These are phyloP conservation scores for Colletotrichum musicola DNA, from an alignment of 2,329 filamentous ascomycete species.

Conservation along the genomic window DNA sequence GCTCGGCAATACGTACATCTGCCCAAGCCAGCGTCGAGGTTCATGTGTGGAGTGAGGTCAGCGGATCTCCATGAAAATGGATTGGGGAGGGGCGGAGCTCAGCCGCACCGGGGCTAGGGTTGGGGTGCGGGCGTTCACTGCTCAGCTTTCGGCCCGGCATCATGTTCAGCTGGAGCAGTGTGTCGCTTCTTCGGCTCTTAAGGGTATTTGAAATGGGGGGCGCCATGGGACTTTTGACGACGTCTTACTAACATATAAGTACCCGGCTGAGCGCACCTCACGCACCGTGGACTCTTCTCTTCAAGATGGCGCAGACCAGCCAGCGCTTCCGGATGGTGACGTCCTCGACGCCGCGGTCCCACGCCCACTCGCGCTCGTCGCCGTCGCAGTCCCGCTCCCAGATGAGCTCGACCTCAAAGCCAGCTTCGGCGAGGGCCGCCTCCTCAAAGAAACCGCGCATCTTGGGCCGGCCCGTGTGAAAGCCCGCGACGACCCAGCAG, in stretches of 20 bases:
- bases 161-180: slow-evolving; percentile 15
- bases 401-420: slow-evolving; percentile 73
- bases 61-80: slow-evolving; percentile 12
- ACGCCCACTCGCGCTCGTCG: slow-evolving; percentile 69
- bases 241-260: slow-evolving; percentile 10
- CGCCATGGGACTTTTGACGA: neutral
- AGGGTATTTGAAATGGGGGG: slow-evolving; percentile 2
- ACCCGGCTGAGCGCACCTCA: slow-evolving; percentile 2
- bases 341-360: slow-evolving; percentile 72
- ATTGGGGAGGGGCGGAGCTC: slow-evolving; percentile 12
- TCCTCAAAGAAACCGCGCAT: slow-evolving; percentile 74
- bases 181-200: neutral
- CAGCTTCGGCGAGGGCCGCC: slow-evolving; percentile 58
- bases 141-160: neutral
- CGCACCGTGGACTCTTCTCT: slow-evolving; percentile 44
- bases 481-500: slow-evolving; percentile 76
- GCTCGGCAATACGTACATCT: slow-evolving; percentile 1
- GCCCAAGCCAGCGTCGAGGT: slow-evolving; percentile 1
- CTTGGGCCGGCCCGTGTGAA: slow-evolving; percentile 77
- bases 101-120: slow-evolving; percentile 23
- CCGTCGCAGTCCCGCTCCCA: slow-evolving; percentile 79
- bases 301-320: slow-evolving; percentile 72
- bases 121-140: slow-evolving; percentile 21
- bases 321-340: slow-evolving; percentile 75
- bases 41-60: neutral